Percentiles rank a stretch among this genome's conserved stretches.
Evolutionary conservation across 1,284 basidiomycete genomes (phyloP).

Genomic region (Anthracocystis walkeri): DNA sequence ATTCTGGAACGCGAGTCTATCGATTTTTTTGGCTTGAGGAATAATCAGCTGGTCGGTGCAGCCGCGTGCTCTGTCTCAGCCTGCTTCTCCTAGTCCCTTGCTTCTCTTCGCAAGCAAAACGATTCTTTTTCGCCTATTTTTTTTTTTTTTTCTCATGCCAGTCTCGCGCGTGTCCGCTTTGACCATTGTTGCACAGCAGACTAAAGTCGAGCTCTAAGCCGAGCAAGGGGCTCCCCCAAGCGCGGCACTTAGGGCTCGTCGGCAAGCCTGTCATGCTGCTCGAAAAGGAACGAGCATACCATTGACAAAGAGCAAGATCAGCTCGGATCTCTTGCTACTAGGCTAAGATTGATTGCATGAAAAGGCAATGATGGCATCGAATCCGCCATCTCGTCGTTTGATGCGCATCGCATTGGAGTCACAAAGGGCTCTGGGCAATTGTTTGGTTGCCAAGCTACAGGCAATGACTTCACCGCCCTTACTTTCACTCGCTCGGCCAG

Average conservation of each 20-base stretch:
- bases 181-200: no score
- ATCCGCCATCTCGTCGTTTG: background rate
- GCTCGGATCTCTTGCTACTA: background rate
- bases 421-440: no score
- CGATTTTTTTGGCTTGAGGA: background rate
- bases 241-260: no score
- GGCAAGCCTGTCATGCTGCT: no score
- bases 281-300: no score
- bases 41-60: background rate
- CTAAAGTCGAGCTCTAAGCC: no score
- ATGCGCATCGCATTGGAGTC: no score
- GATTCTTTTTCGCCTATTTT: background rate
- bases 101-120: background rate
- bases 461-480: constrained; percentile 4
- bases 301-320: no score
- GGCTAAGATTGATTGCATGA: background rate
- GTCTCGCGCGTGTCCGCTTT: no score
- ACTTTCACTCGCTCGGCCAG: background rate
- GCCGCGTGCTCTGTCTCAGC: constrained; percentile 1
- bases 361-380: constrained; percentile 6
- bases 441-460: background rate
- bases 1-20: constrained; percentile 14
- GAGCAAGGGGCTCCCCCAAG: no score
- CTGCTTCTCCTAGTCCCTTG: background rate
- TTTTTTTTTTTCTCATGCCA: background rate